Evolutionary conservation across 345 rosid species (phyloP).

Genomic region (Rhizophora mangle): DNA sequence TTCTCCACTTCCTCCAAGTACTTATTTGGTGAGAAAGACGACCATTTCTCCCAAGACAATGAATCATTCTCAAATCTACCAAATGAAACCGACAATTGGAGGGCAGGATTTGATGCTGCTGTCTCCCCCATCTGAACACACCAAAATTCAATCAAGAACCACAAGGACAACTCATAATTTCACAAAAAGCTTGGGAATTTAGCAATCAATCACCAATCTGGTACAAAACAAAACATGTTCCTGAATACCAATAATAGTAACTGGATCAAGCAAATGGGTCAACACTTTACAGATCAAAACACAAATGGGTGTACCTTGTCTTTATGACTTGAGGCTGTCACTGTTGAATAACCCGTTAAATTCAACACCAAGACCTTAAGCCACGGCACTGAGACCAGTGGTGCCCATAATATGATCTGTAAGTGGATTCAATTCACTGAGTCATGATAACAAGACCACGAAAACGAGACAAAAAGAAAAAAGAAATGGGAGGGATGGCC

Average conservation of each 20-base stretch:
- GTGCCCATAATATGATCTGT: constrained; percentile 15
- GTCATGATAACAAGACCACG: constrained; percentile 21
- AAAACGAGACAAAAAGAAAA: constrained; percentile 25
- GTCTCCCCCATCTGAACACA: constrained; percentile 51
- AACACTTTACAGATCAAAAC: constrained; percentile 24
- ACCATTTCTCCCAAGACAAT: constrained; percentile 92
- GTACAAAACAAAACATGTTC: constrained; percentile 12
- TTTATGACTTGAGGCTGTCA: constrained; percentile 36
- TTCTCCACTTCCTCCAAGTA: constrained; percentile 94
- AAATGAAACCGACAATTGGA: constrained; percentile 80
- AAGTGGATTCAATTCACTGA: constrained; percentile 17
- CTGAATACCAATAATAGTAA: constrained; percentile 22
- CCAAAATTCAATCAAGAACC: constrained; percentile 28
- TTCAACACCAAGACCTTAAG: constrained; percentile 25
- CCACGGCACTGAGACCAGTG: constrained; percentile 24
- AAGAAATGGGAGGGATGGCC: constrained; percentile 11
- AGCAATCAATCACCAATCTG: constrained; percentile 14
- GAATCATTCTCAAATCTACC: constrained; percentile 91
- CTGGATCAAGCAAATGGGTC: constrained; percentile 22
- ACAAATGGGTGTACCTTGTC: constrained; percentile 53
- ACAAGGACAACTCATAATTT: constrained; percentile 29
- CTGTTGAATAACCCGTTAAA: constrained; percentile 56
- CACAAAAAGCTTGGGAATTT: constrained; percentile 18
- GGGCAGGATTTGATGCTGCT: constrained; percentile 48
- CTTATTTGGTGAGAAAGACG: constrained; percentile 87